Conservation (phyloP, 164 flowering plant species). For the Vitis riparia region DNA sequence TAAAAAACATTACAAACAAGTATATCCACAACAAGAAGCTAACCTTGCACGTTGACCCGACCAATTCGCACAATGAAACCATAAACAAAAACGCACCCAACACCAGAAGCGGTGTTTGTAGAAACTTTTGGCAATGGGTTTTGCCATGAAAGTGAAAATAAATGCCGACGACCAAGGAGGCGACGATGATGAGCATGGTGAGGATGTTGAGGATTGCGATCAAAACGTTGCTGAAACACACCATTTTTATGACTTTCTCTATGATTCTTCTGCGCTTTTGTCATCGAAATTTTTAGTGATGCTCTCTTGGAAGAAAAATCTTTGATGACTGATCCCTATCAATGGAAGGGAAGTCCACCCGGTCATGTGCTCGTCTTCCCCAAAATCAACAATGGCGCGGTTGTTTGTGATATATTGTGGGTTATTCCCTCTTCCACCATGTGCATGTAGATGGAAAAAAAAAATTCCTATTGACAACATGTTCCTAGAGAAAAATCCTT, state of each 20-base stretch:
- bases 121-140: conserved; percentile 34
- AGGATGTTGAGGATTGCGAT: conserved; percentile 37
- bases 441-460: too few species aligned
- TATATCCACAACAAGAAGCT: conserved; percentile 40
- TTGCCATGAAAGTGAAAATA: conserved; percentile 8
- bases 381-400: too few species aligned
- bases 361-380: too few species aligned
- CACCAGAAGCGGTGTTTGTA: conserved; percentile 37
- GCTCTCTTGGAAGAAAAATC: too few species aligned
- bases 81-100: conserved; percentile 31
- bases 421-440: too few species aligned
- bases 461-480: too few species aligned
- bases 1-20: conserved; percentile 29
- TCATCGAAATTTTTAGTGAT: too few species aligned
- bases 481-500: too few species aligned
- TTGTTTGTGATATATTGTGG: too few species aligned
- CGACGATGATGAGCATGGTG: conserved; percentile 23
- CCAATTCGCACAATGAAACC: conserved; percentile 35
- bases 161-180: conserved; percentile 5
- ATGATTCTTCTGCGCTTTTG: too few species aligned
- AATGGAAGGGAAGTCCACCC: too few species aligned
- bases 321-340: too few species aligned
- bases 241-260: conserved; percentile 18
- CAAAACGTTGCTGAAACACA: conserved; percentile 44
- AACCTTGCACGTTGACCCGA: conserved; percentile 39